phyloP scores from a whole-genome alignment of 2,329 filamentous ascomycete species.

The Aspergillus thermomutatus region DNA sequence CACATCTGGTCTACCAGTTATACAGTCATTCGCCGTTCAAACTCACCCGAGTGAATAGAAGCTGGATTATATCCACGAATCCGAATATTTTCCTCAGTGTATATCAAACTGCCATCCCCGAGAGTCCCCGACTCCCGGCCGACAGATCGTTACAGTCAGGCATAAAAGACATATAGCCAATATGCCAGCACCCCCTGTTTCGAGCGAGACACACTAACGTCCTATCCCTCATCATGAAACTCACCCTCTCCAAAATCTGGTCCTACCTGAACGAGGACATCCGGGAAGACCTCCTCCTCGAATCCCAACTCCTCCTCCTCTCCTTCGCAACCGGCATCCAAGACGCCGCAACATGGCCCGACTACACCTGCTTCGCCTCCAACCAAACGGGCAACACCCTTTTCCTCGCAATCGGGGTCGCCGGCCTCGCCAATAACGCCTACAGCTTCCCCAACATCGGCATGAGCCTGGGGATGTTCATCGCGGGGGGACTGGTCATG shows the following conservation, averaged over 20 bases:
- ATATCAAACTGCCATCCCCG: neutral
- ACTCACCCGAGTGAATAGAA: too few relatives aligned
- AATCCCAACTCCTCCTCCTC: constrained; percentile 38
- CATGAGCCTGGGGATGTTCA: constrained; percentile 54
- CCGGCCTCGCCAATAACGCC: constrained; percentile 46
- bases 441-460: constrained; percentile 56
- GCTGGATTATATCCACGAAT: too few relatives aligned
- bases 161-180: too few relatives aligned
- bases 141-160: neutral
- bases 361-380: constrained; percentile 61
- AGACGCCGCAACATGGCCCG: constrained; percentile 59
- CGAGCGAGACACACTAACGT: too few relatives aligned
- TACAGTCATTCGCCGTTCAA: neutral
- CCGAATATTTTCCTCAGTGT: too few relatives aligned
- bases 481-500: constrained; percentile 53
- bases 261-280: constrained; percentile 14
- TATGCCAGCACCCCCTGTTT: too few relatives aligned
- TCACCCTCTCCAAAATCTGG: neutral
- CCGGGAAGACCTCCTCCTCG: constrained; percentile 20
- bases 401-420: constrained; percentile 54
- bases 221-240: neutral
- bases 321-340: constrained; percentile 40
- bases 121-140: neutral
- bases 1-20: too few relatives aligned
- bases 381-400: constrained; percentile 66